phyloP scores from a whole-genome alignment of 2,329 filamentous ascomycete species.

The Alternaria triticina region DNA sequence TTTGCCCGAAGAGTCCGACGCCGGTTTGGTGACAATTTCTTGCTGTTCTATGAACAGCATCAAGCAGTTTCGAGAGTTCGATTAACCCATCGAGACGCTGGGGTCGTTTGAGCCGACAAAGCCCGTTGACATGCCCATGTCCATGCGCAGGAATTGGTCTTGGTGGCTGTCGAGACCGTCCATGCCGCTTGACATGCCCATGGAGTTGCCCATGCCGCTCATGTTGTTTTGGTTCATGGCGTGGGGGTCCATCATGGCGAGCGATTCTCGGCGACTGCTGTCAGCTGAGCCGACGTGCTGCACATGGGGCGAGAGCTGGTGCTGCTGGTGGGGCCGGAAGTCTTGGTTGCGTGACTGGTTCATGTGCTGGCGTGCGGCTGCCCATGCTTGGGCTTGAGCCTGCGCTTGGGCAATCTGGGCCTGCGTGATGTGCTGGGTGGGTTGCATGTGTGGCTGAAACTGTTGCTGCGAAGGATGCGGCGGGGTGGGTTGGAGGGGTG shows the following conservation, averaged over 20 bases:
- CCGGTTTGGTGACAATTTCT: slow-evolving; percentile 1
- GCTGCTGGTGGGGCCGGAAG: slow-evolving; percentile 39
- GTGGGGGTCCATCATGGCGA: slow-evolving; percentile 41
- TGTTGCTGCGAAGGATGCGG: slow-evolving; percentile 37
- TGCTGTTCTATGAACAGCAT: background rate
- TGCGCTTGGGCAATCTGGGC: slow-evolving; percentile 36
- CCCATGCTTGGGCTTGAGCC: slow-evolving; percentile 38
- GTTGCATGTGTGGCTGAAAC: slow-evolving; percentile 34
- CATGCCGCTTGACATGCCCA: slow-evolving; percentile 39
- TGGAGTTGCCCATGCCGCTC: slow-evolving; percentile 13
- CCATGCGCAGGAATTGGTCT: slow-evolving; percentile 43
- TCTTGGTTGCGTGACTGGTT: slow-evolving; percentile 44
- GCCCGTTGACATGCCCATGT: slow-evolving; percentile 37
- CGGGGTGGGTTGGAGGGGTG: slow-evolving; percentile 41
- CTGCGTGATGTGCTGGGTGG: slow-evolving; percentile 36
- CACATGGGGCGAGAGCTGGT: slow-evolving; percentile 31
- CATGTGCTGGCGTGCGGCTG: slow-evolving; percentile 46
- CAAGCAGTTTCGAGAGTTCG: background rate
- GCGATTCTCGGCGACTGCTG: slow-evolving; percentile 39
- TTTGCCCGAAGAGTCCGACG: slow-evolving; percentile 4
- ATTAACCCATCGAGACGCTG: slow-evolving; percentile 23
- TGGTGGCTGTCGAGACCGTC: slow-evolving; percentile 41
- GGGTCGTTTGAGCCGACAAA: slow-evolving; percentile 38
- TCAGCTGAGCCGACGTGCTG: slow-evolving; percentile 40
- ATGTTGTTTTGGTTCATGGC: slow-evolving; percentile 25